phyloP scores from a whole-genome alignment of 2,329 filamentous ascomycete species.

The Lachnellula cervina region DNA sequence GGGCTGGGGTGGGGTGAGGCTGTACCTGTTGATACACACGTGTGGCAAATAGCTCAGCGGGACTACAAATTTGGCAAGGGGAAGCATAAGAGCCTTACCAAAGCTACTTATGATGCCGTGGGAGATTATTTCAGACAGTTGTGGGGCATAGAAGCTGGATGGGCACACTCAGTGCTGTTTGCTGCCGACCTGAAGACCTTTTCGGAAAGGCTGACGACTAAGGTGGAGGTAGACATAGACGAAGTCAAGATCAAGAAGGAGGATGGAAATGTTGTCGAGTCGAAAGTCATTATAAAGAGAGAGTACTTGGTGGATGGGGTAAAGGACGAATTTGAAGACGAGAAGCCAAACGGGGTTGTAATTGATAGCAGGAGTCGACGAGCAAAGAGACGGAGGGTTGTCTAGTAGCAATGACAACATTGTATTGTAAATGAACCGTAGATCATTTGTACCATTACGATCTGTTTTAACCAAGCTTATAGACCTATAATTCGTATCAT shows the following conservation, averaged over 20 bases:
- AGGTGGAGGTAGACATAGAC: slow-evolving; percentile 44
- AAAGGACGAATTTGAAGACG: slow-evolving; percentile 20
- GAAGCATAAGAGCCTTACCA: slow-evolving; percentile 80
- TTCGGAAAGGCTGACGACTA: slow-evolving; percentile 51
- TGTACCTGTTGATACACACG: slow-evolving; percentile 94
- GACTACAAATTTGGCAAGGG: slow-evolving; percentile 89
- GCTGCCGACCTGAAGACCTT: slow-evolving; percentile 88
- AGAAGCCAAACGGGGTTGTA: slow-evolving; percentile 10
- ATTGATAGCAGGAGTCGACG: slow-evolving; percentile 22
- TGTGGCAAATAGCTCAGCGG: slow-evolving; percentile 95
- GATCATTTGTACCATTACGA: not conserved
- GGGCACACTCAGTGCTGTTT: slow-evolving; percentile 96
- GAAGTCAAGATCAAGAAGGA: slow-evolving; percentile 33
- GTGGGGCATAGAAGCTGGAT: slow-evolving; percentile 92
- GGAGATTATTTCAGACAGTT: slow-evolving; percentile 83
- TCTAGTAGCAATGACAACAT: not conserved
- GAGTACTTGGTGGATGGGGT: slow-evolving; percentile 16
- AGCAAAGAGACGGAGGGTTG: slow-evolving; percentile 25
- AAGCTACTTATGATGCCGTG: slow-evolving; percentile 82
- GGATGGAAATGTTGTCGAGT: slow-evolving; percentile 17
- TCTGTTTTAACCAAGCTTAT: no score
- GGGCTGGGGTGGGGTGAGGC: slow-evolving; percentile 93
- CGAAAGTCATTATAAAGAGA: slow-evolving; percentile 21
- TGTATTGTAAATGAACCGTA: not conserved
- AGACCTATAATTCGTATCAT: not conserved